phyloP scores from a whole-genome alignment of 2,329 filamentous ascomycete species.

The Exophiala sp. region DNA sequence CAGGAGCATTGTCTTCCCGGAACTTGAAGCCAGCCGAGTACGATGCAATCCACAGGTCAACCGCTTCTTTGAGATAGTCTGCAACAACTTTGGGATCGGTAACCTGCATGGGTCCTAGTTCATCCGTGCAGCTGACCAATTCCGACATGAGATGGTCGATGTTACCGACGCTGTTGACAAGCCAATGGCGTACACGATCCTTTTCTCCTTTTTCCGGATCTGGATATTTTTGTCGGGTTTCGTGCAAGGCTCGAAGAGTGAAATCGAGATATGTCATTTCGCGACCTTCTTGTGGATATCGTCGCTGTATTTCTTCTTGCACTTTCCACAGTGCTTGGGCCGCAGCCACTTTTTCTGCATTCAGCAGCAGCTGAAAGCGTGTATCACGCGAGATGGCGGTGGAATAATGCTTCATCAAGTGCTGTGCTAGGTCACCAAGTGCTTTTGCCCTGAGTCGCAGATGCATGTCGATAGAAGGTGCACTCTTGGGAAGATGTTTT shows the following conservation, averaged over 20 bases:
- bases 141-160: slow-evolving; percentile 75
- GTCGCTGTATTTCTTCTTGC: slow-evolving; percentile 67
- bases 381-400: slow-evolving; percentile 63
- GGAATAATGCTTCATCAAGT: slow-evolving; percentile 63
- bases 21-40: slow-evolving; percentile 66
- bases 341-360: slow-evolving; percentile 85
- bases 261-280: slow-evolving; percentile 70
- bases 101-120: slow-evolving; percentile 61
- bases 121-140: slow-evolving; percentile 72
- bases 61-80: slow-evolving; percentile 62
- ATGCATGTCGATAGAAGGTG: slow-evolving; percentile 77
- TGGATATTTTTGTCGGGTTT: slow-evolving; percentile 68
- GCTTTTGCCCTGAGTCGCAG: slow-evolving; percentile 69
- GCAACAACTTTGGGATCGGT: slow-evolving; percentile 48
- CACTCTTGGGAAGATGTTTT: slow-evolving; percentile 67
- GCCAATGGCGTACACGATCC: slow-evolving; percentile 81
- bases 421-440: slow-evolving; percentile 68
- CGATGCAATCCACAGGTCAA: slow-evolving; percentile 66
- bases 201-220: slow-evolving; percentile 65
- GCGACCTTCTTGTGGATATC: slow-evolving; percentile 53
- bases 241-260: slow-evolving; percentile 71
- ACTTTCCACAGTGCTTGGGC: slow-evolving; percentile 75
- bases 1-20: slow-evolving; percentile 62
- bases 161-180: slow-evolving; percentile 69
- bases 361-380: slow-evolving; percentile 78